Percentiles rank a stretch among this genome's conserved stretches.
Evolutionary conservation across 2,329 filamentous ascomycete species (phyloP).

Genomic region (Nemania sp.): DNA sequence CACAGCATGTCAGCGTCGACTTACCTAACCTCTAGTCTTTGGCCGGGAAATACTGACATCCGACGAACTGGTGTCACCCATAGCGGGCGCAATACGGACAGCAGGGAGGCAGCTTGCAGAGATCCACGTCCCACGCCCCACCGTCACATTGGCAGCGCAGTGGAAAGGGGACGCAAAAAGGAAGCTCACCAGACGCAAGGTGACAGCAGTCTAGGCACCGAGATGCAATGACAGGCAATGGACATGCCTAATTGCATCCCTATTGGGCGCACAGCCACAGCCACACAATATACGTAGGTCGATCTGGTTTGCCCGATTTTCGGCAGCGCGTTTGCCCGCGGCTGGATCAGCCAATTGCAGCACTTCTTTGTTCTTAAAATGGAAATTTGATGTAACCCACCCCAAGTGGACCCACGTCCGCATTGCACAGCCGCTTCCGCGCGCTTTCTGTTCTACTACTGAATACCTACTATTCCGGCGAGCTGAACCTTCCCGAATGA

Average conservation of each 20-base stretch:
- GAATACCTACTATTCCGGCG: not conserved
- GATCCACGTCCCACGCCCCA: not conserved
- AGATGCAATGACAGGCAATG: not conserved
- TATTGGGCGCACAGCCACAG: conserved; percentile 24
- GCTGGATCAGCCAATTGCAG: conserved; percentile 18
- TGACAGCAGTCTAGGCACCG: not conserved
- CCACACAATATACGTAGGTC: not conserved
- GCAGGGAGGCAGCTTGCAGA: not conserved
- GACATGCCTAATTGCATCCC: too few species aligned
- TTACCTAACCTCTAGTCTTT: too few species aligned
- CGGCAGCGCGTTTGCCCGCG: conserved; percentile 2
- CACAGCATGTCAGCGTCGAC: not conserved
- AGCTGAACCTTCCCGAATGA: not conserved
- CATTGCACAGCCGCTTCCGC: conserved; percentile 22
- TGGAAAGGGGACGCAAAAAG: not conserved
- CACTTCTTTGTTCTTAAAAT: conserved; percentile 33
- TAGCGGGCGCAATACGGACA: not conserved
- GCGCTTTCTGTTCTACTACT: conserved; percentile 19
- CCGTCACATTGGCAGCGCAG: not conserved
- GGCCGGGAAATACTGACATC: conserved; percentile 22
- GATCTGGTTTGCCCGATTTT: not conserved
- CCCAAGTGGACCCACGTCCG: not conserved
- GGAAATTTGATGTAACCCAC: conserved; percentile 27
- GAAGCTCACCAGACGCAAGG: not conserved
- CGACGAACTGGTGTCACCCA: conserved; percentile 19